Evolutionary conservation across 805 yeast genomes (phyloP).

Genomic region (Cyberlindnera bimundalis): DNA sequence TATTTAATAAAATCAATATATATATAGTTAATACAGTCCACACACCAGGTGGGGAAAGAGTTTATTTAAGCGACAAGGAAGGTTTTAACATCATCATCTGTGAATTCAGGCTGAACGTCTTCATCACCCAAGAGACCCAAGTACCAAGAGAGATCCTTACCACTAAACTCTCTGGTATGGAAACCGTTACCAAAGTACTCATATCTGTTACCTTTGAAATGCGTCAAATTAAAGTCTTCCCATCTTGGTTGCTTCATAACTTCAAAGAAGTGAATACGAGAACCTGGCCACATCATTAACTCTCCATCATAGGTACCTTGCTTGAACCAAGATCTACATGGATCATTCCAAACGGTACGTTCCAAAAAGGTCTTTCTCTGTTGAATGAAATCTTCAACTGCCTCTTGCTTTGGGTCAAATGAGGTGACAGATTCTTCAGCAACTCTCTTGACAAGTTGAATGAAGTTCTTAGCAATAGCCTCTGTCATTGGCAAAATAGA

Average conservation of each 20-base stretch:
- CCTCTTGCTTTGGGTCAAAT: slow-evolving; percentile 51
- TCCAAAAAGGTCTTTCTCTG: slow-evolving; percentile 98
- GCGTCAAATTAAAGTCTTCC: slow-evolving; percentile 2
- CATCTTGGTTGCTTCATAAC: slow-evolving; percentile 6
- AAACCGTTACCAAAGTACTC: slow-evolving; percentile 5
- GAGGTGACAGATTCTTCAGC: slow-evolving; percentile 2
- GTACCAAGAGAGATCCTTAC: slow-evolving; percentile 4
- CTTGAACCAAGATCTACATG: slow-evolving; percentile 4
- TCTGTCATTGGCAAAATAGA: slow-evolving; percentile 3
- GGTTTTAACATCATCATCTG: neutral
- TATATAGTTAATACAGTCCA: too few species aligned
- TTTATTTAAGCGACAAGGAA: neutral
- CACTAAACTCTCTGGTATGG: slow-evolving; percentile 2
- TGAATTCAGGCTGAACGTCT: slow-evolving; percentile 1
- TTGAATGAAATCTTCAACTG: slow-evolving; percentile 83
- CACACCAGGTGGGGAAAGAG: too few species aligned
- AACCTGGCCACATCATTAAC: slow-evolving; percentile 4
- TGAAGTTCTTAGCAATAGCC: slow-evolving; percentile 5
- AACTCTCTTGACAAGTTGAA: slow-evolving; percentile 2
- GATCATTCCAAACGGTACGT: slow-evolving; percentile 53
- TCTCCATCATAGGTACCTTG: slow-evolving; percentile 2
- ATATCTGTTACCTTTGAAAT: slow-evolving; percentile 1
- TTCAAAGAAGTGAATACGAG: slow-evolving; percentile 3
- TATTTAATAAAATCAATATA: too few species aligned
- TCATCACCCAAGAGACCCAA: slow-evolving; percentile 1